Conservation (phyloP, 2,329 filamentous ascomycete genomes). For the Fusarium chlamydosporum region DNA sequence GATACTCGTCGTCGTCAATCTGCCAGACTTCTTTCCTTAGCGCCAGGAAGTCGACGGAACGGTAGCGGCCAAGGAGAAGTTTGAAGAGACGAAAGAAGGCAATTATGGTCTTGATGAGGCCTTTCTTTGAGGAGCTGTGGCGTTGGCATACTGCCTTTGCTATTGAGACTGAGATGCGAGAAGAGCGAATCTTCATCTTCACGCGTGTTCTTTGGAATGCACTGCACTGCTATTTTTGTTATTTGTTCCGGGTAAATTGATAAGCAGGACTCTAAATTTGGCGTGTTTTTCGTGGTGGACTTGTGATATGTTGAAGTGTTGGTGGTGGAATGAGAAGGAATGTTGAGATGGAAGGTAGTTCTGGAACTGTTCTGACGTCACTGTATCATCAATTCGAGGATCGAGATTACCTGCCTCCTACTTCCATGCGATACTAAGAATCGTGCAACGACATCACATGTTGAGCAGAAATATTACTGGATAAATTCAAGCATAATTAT, state of each 20-base stretch:
- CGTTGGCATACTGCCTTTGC: constrained; percentile 67
- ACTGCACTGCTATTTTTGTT: too few relatives aligned
- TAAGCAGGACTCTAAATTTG: neutral
- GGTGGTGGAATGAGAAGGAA: constrained; percentile 3
- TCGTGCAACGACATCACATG: constrained; percentile 7
- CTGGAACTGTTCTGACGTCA: constrained; percentile 38
- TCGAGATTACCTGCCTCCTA: constrained; percentile 9
- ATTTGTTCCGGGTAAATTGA: neutral
- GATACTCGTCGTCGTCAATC: constrained; percentile 58
- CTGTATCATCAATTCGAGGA: constrained; percentile 13
- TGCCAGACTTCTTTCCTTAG: constrained; percentile 52
- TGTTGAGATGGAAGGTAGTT: constrained; percentile 6
- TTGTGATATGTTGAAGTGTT: neutral
- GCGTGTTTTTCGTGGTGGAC: constrained; percentile 19
- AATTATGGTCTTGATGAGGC: constrained; percentile 52
- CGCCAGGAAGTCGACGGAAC: constrained; percentile 50
- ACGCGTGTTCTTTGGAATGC: neutral
- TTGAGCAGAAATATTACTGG: neutral
- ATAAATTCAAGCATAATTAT: neutral
- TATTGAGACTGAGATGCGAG: constrained; percentile 69
- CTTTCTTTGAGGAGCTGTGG: constrained; percentile 40
- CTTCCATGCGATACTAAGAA: constrained; percentile 2
- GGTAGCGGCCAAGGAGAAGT: constrained; percentile 51
- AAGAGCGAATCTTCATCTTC: constrained; percentile 54
- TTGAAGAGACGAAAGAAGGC: constrained; percentile 56